These are phyloP conservation scores for Pythium chondricola DNA, from an alignment of 352 stramenopile species.

Conservation along the genomic window DNA sequence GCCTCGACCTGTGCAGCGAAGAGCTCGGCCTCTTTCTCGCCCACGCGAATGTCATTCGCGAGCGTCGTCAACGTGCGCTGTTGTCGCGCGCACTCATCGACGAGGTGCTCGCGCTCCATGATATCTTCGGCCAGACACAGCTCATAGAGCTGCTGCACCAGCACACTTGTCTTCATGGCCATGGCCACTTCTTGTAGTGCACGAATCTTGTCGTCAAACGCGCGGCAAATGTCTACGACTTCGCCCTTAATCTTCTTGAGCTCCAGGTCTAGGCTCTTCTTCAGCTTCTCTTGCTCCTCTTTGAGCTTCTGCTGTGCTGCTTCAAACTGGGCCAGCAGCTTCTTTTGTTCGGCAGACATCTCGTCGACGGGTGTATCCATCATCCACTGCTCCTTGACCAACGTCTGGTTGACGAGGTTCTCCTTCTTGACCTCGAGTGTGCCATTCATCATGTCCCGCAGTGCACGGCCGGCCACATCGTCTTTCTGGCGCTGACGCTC, in stretches of 20 bases:
- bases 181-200: conserved; percentile 24
- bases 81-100: conserved; percentile 27
- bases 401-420: conserved; percentile 40
- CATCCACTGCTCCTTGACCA: conserved; percentile 87
- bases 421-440: conserved; percentile 90
- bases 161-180: conserved; percentile 19
- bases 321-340: conserved; percentile 43
- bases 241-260: conserved; percentile 55
- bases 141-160: conserved; percentile 47
- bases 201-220: conserved; percentile 84
- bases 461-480: conserved; percentile 68
- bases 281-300: conserved; percentile 89
- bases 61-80: conserved; percentile 17
- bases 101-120: conserved; percentile 38
- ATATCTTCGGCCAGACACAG: conserved; percentile 14
- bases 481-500: conserved; percentile 68
- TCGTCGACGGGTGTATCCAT: conserved; percentile 51
- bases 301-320: conserved; percentile 49
- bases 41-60: conserved; percentile 9
- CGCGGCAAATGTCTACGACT: conserved; percentile 75
- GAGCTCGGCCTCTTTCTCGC: conserved; percentile 36
- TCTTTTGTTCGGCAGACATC: conserved; percentile 58
- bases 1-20: conserved; percentile 46
- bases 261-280: conserved; percentile 80
- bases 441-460: conserved; percentile 93